phyloP scores from a whole-genome alignment of 2,329 filamentous ascomycete genomes.

The Calonectria montana region DNA sequence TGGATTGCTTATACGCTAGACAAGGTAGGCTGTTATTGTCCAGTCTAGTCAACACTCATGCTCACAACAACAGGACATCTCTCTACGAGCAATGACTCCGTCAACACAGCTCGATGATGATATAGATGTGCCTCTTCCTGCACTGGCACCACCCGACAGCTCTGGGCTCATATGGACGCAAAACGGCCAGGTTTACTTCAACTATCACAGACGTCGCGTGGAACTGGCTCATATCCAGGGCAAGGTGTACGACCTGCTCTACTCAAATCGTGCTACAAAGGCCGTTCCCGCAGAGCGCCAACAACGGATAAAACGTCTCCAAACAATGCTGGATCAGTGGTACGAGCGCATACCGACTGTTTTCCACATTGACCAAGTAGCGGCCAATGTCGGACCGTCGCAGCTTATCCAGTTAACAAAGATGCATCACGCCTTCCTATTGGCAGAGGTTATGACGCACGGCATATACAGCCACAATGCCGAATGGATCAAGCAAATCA shows the following conservation, averaged over 20 bases:
- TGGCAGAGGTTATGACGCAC: conserved; percentile 51
- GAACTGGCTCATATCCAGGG: conserved; percentile 55
- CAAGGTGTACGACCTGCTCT: conserved; percentile 54
- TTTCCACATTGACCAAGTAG: conserved; percentile 49
- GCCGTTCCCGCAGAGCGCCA: conserved; percentile 45
- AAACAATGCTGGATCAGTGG: conserved; percentile 52
- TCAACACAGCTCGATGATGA: conserved; percentile 54
- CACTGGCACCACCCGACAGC: conserved; percentile 42
- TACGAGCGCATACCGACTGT: conserved; percentile 46
- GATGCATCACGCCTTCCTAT: conserved; percentile 51
- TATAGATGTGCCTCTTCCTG: conserved; percentile 53
- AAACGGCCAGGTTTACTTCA: conserved; percentile 48
- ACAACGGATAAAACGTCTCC: conserved; percentile 42
- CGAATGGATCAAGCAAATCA: conserved; percentile 51
- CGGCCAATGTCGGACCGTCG: conserved; percentile 40
- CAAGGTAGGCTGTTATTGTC: conserved; percentile 43
- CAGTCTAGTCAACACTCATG: rapidly evolving
- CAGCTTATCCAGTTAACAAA: conserved; percentile 50
- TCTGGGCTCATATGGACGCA: conserved; percentile 48
- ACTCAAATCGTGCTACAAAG: conserved; percentile 45
- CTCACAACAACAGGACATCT: conserved; percentile 43
- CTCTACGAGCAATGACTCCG: conserved; percentile 50
- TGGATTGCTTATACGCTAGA: conserved; percentile 56
- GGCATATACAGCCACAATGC: conserved; percentile 53
- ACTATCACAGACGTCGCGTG: conserved; percentile 53